These are phyloP conservation scores for Rachicladosporium sp. DNA, from an alignment of 2,329 filamentous ascomycete species.

Conservation along the genomic window DNA sequence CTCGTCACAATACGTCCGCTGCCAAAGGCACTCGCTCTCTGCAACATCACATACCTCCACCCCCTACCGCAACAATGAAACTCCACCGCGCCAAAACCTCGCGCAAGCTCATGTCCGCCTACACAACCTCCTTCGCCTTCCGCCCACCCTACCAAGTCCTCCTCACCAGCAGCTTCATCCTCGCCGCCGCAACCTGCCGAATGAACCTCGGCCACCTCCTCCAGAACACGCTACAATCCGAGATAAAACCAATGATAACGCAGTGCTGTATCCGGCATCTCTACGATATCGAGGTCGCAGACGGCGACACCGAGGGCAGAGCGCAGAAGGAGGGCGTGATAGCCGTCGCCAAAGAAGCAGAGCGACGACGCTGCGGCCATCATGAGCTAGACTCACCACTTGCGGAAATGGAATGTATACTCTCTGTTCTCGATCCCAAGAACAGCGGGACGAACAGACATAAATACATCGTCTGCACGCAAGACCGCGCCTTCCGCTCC, in stretches of 20 bases:
- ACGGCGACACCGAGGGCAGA: conserved; percentile 10
- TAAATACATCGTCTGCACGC: conserved; percentile 64
- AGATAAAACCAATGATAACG: conserved; percentile 75
- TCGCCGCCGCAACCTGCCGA: conserved; percentile 69
- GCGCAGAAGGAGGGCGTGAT: conserved; percentile 45
- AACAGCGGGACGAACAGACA: conserved; percentile 59
- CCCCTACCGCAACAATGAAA: conserved; percentile 36
- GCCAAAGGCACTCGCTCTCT: no score
- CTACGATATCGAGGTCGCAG: conserved; percentile 37
- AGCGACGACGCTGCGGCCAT: conserved; percentile 68
- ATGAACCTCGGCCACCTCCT: conserved; percentile 75
- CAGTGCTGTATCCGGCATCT: conserved; percentile 72
- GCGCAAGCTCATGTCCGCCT: conserved; percentile 88
- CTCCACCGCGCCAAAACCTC: conserved; percentile 62
- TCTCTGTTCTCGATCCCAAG: conserved; percentile 68
- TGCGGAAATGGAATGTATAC: conserved; percentile 56
- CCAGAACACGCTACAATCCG: conserved; percentile 72
- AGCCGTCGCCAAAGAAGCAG: conserved; percentile 59
- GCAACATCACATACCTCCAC: no score
- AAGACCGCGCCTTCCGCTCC: conserved; percentile 52
- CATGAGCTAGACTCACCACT: conserved; percentile 62
- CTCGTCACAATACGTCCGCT: no score
- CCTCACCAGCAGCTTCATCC: conserved; percentile 74
- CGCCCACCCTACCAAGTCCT: conserved; percentile 90
- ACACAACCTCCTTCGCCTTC: conserved; percentile 76